Base-by-base conservation (phyloP, 768 basidiomycete species). In the Suillus fuscotomentosus region DNA sequence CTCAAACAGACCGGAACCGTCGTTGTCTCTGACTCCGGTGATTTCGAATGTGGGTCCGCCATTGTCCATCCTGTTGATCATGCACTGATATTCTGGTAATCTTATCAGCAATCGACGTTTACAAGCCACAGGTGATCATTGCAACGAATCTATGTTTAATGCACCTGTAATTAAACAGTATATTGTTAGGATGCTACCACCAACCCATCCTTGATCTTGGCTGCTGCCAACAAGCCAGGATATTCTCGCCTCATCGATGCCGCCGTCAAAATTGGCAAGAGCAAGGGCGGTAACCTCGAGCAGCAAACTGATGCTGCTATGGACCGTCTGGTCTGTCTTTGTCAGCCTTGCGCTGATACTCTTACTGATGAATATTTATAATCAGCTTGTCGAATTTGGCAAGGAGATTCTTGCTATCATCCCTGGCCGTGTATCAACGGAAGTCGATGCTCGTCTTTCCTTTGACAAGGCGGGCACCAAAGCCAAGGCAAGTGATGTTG, bases 401-500 rank as follows among this genome's bases (percentile, higher is more conserved):
- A 92, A 89, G 77, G 95, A 91, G 82, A 98, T 99, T 74, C 86
- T 99, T 60, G 81, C 82, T 66, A 95, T 99, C 80, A 94, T 99
- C 72, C 97, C 97, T 62, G 97, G 97, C 65, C 92, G 97, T 77
- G 97, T 99, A 67, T 99, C 97, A 51, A 99, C 97, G 67, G 97
- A 99, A 79, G 96, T 99, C 70, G 97, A 99, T 77, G 97, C 97
- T 59, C 90, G 93, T 70, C 88, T 99, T 63, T 99, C 97, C 66
- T 98, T 97, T 78, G 92, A 98, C 82, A 98, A 93, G 80, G 88
- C 89, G 78, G 92, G 74, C 24, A 97, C 95, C 69, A 96, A 95
- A 80, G 86, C 86, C 67, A 97, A 96, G 88, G 90, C 85, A 62
- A 53, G 76, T 60, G 13, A 27, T 31, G 3, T 39, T 20, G n/a